phyloP scores from a whole-genome alignment of 352 stramenopile genomes.

The Aphanomyces invadans region DNA sequence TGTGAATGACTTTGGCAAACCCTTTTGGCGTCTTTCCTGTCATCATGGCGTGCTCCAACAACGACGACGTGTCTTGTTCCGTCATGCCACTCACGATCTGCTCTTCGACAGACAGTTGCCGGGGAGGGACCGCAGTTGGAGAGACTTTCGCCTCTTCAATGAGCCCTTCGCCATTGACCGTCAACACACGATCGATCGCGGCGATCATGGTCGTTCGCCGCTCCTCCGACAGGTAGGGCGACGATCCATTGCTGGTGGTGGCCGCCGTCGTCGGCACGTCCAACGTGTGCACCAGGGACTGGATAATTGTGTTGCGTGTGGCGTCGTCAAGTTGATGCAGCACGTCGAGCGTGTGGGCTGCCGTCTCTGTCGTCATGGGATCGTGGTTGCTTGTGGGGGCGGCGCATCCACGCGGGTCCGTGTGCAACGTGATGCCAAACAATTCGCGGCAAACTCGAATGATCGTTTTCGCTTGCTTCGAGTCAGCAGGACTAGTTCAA shows the following conservation, averaged over 20 bases:
- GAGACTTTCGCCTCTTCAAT: too few relatives aligned
- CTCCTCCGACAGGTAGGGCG: background rate
- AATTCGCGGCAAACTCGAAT: conserved; percentile 9
- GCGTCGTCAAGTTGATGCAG: conserved; percentile 12
- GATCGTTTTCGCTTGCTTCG: conserved; percentile 15
- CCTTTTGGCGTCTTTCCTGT: background rate
- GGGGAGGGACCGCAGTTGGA: background rate
- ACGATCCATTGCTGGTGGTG: background rate
- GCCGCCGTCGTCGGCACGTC: background rate
- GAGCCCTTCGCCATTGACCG: background rate
- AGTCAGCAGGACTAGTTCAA: background rate
- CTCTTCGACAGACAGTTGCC: background rate
- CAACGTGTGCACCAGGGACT: conserved; percentile 10
- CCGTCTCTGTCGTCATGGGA: conserved; percentile 3
- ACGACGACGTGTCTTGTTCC: background rate
- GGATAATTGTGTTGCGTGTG: conserved; percentile 12
- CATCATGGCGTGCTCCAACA: conserved; percentile 5
- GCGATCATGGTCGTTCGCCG: background rate
- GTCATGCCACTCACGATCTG: conserved; percentile 17
- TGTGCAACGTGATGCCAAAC: conserved; percentile 7
- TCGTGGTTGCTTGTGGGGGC: background rate
- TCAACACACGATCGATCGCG: background rate
- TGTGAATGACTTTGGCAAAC: background rate
- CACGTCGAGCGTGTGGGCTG: conserved; percentile 12
- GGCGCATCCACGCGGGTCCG: background rate